Percentiles rank a stretch among this genome's conserved stretches.
Conservation (phyloP, 1,139 yeast species). For the Eremothecium gossypii region DNA sequence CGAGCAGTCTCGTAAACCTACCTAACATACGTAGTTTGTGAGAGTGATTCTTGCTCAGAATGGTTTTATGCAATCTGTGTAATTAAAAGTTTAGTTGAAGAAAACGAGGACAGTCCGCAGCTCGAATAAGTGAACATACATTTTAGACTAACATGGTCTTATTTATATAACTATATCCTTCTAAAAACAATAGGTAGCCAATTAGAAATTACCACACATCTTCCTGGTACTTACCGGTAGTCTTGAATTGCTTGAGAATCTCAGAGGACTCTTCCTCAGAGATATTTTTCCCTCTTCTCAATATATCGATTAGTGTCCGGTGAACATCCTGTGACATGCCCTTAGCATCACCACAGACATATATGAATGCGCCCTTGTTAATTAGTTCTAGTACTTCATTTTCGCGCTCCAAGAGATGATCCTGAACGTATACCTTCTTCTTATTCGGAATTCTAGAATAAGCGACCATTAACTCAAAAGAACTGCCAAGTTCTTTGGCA, state of each 20-base stretch:
- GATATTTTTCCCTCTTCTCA: constrained; percentile 44
- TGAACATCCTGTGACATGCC: constrained; percentile 97
- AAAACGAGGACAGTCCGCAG: too few species aligned
- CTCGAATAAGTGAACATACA: too few species aligned
- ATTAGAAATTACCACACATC: constrained; percentile 73
- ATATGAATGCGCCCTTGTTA: constrained; percentile 71
- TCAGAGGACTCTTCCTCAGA: constrained; percentile 64
- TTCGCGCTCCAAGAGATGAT: constrained; percentile 51
- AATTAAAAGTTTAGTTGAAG: too few species aligned
- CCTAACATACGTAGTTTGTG: too few species aligned
- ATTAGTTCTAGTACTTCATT: constrained; percentile 52
- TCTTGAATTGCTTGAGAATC: constrained; percentile 68
- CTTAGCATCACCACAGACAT: constrained; percentile 96
- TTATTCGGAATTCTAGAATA: constrained; percentile 64
- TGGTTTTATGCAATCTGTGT: too few species aligned
- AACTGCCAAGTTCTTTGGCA: constrained; percentile 51
- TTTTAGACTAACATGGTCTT: too few species aligned
- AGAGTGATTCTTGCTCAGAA: too few species aligned
- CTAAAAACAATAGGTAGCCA: too few species aligned
- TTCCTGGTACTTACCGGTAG: constrained; percentile 87
- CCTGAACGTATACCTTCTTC: constrained; percentile 81
- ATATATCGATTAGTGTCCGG: constrained; percentile 52
- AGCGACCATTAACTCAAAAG: constrained; percentile 69
- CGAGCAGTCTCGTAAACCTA: too few species aligned
- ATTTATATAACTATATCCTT: too few species aligned